Base-by-base conservation (phyloP, 768 basidiomycete genomes). In the Thelephora aurantiotincta region DNA sequence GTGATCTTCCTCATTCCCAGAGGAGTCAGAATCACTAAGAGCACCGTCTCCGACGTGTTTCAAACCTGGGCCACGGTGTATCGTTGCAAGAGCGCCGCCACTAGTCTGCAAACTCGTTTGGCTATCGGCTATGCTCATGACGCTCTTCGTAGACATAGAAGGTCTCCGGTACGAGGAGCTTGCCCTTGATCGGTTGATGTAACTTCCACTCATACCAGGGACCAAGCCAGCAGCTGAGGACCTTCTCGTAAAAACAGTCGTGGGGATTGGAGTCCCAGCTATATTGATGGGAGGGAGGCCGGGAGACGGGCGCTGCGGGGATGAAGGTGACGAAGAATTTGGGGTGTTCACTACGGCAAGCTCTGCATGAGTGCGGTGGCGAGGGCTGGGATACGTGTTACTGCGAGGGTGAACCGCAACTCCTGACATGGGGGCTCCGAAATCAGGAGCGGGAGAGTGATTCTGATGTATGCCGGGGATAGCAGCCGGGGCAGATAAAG, bases 21-120 rank as follows among this genome's bases (percentile, higher is more conserved):
- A 73, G 1, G 82, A 83, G 63, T 86, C 84, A 0, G 82, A 86
- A 55, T 86, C 83, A 49, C 82, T 80, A 3, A 89, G 62, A 1
- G 80, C 82, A 22, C 85, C 83, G 56, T 87, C 86, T 3, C 85
- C 85, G 11, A 80, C 75, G 54, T 85, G 78, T 1, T 75, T 66
- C 30, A 75, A 63, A 11, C 66, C 65, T 52, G 62, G 60, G 2
- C 48, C 58, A 37, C 60, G 65, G 2, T 60, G 58, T 42, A 54
- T 64, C 33, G 66, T 66, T 45, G 61, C 63, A 33, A 56, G 58
- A 0, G 53, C 45, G 44, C 64, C 45, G 44, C 64, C 26, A 30
- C 26, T 9, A 30, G 26, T 30, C 26, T 30, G 26, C 4, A 30
- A 30, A 30, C 26, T 30, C 68, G 26, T 71, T 14, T 22, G 18